Percentiles rank a stretch among this genome's conserved stretches.
phyloP scores from a whole-genome alignment of 208 protist genomes.

The Wallacemonas sp. region DNA sequence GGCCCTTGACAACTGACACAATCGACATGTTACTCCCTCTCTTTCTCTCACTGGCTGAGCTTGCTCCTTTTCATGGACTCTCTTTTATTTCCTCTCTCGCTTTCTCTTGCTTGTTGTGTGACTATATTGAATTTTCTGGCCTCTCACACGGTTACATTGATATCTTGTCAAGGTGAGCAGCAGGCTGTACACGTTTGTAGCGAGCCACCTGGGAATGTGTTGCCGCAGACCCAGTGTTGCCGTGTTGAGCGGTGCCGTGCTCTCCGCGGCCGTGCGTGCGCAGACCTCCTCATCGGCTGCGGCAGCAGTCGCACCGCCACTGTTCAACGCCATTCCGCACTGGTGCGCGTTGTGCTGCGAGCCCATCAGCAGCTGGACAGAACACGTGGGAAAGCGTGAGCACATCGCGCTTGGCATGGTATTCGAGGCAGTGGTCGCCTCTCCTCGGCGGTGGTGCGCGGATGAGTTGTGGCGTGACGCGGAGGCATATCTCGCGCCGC shows the following conservation, averaged over 20 bases:
- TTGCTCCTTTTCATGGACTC: background rate
- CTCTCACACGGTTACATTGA: too few relatives aligned
- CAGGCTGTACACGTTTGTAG: too few relatives aligned
- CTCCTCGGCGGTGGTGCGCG: constrained; percentile 37
- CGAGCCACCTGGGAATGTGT: too few relatives aligned
- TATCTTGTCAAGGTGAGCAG: too few relatives aligned
- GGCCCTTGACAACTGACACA: background rate
- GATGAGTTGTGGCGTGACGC: constrained; percentile 35
- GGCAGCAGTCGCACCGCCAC: background rate
- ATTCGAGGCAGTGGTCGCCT: constrained; percentile 45
- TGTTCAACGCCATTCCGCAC: constrained; percentile 21
- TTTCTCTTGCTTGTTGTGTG: constrained; percentile 10
- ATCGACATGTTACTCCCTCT: background rate
- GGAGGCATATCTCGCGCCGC: constrained; percentile 23
- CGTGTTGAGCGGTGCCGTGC: too few relatives aligned
- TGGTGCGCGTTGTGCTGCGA: constrained; percentile 76
- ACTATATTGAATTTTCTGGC: too few relatives aligned
- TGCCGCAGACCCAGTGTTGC: too few relatives aligned
- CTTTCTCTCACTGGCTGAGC: background rate
- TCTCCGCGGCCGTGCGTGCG: too few relatives aligned
- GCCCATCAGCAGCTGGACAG: constrained; percentile 68
- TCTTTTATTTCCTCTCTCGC: background rate
- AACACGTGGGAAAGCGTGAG: constrained; percentile 79
- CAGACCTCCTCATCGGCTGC: background rate
- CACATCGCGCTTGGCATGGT: constrained; percentile 80